Base-by-base conservation (phyloP, 176 grass and related monocot genomes). In the Aegilops umbellulata region DNA sequence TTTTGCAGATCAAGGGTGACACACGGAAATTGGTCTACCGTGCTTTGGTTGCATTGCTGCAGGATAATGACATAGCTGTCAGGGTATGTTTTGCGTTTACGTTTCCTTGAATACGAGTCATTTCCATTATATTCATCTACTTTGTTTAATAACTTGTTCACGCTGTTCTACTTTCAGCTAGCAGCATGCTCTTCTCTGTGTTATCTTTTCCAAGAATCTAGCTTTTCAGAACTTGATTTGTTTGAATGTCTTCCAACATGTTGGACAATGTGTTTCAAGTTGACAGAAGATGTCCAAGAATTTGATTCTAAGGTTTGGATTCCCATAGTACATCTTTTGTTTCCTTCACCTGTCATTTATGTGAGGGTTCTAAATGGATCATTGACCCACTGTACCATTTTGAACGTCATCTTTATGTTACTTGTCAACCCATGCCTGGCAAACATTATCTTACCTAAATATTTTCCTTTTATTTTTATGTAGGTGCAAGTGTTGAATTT, bases 401-500 rank as follows among this genome's bases (percentile, higher is more conserved):
- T 70, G 22, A 70, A 31, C 24, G 31, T 78, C n/a, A 79, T 66
- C 10, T 10, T 80, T 76, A 73, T 72, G 19, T 60, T 85, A 75
- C 71, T 80, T 58, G 17, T 80, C 20, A 36, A 77, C 47, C 65
- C 22, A 69, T 86, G 61, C 69, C 19, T 31, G 46, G 9, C 65
- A 62, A 39, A 89, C 67, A 16, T 88, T 78, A 58, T 60, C n/a
- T 10, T 29, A 51, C 10, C 58, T 71, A 31, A 53, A 1, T 83
- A 12, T 83, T 67, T 64, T 66, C 13, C 23, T 60, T 79, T 10
- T 61, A 74, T 69, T 58, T 71, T 73, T 78, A 79, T 94, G 69
- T 87, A 99, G 97, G 97, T 96, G 69, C 97, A 96, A 91, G 92
- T 99, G 71, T 87, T 99, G 87, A 99, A 96, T 88, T 99, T 99